Evolutionary conservation across 2,329 filamentous ascomycete genomes (phyloP), one percentile per base, ranked within the genome.

Genomic region (Aspergillus hortae): DNA sequence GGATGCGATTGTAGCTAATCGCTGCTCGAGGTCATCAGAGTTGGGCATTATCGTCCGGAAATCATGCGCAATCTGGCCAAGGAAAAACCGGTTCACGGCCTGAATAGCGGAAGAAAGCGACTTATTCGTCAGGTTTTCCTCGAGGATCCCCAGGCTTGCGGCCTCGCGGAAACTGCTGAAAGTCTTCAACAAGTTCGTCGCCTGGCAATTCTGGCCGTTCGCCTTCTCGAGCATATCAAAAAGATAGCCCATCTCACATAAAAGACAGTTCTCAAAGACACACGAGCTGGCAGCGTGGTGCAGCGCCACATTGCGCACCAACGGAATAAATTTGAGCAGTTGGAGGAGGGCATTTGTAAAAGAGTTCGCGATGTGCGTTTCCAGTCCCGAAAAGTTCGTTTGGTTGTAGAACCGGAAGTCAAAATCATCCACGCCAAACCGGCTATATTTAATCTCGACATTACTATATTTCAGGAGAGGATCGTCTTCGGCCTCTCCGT

Each of bases 221-320:
- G 94, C 94, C 68, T 97, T 99, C 63, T 97, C 89, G 21, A 99
- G 80, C 94, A 99, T 99, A 67, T 99, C 95, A 62, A 96, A 95
- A 9, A 99, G 77, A 67, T 94, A 99, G 1, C 94, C 94, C 59
- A 99, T 79, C 71, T 99, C 94, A 71, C 94, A 99, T 1, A 99
- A 76, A 40, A 99, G 77, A 69, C 94, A 99, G 30, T 84, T 81
- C 50, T 95, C 91, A 60, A 84, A 85, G 2, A 91, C 77, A 66
- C 94, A 99, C 12, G 87, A 83, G 7, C 89, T 90, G 1, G 94
- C 90, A 1, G 92, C 88, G 68, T 99, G 94, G 53, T 92, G 86
- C 1, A 99, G 79, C 9, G 94, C 89, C 47, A 95, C 74, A 64
- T 99, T 99, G 44, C 92, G 86, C 48, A 96, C 79, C 17, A 95